Evolutionary conservation across 2,329 filamentous ascomycete species (phyloP), one percentile per base, ranked within the genome.

Genomic region (Lasiodiplodia sp.): DNA sequence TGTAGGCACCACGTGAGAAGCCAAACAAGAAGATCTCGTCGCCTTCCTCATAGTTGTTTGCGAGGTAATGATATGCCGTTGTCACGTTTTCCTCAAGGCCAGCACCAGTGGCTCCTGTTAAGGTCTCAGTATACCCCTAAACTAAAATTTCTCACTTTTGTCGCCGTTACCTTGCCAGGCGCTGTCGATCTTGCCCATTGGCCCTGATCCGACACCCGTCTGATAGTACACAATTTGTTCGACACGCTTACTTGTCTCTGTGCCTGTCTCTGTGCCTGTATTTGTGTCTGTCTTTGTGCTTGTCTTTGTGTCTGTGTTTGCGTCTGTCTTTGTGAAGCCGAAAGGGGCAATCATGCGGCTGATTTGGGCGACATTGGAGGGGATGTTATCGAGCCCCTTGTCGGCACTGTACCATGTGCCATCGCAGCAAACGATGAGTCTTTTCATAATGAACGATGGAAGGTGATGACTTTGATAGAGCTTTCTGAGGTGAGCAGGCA

Each of bases 161-260:
- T 3, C 16, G 11, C 12, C 4, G 5, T 18, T 40, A 40, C 38
- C 38, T 40, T 40, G 38, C 38, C 38, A 40, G 14, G 14, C 14
- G 6, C 38, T 40, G 38, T 40, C 38, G 1, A 40, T 12, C 12
- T 14, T 14, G 38, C 38, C 16, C 38, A 16, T 16, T 4, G 38
- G 38, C 12, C 38, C 38, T 16, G 38, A 12, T 16, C 38, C 38
- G 38, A 40, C 14, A 6, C 38, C 38, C 38, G 38, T 40, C 55
- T 85, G 83, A 71, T 86, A 86, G 71, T 84, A 84, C 4, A 84
- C 81, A 31, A 86, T 79, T 71, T 86, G 84, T 10, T 81, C 81
- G 2, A 58, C 23, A 23, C 23, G n/a, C n/a, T n/a, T n/a, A n/a
- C n/a, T 2, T 23, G 23, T 23, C 23, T 23, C 1, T 23, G 23